Conservation (phyloP, 139 green algal species). For the Gonium pectorale region DNA sequence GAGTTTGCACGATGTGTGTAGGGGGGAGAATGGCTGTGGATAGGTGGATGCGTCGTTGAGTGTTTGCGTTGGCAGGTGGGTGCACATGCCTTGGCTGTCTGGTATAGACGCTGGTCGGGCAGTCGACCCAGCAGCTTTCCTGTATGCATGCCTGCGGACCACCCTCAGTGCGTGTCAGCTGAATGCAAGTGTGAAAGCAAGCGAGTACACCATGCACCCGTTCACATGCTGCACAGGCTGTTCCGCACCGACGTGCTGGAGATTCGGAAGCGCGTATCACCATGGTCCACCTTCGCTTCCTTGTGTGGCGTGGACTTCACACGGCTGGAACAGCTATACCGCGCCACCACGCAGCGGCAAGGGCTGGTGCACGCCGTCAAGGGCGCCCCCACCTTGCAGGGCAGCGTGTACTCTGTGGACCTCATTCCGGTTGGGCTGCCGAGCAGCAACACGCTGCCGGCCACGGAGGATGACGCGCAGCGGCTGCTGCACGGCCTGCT, state of each 20-base stretch:
- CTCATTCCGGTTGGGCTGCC: constrained; percentile 7
- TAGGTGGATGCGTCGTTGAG: too few relatives aligned
- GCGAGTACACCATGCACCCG: background rate
- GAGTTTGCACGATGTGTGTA: background rate
- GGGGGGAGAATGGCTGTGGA: background rate
- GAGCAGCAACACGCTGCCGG: background rate
- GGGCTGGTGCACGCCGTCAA: background rate
- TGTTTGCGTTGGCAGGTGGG: background rate
- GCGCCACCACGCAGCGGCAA: background rate
- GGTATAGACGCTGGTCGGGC: background rate
- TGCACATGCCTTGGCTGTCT: background rate
- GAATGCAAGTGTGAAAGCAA: background rate
- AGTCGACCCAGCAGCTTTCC: constrained; percentile 2
- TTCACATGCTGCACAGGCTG: constrained; percentile 19
- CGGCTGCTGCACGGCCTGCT: constrained; percentile 22
- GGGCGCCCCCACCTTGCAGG: background rate
- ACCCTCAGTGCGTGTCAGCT: background rate
- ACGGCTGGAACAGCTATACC: background rate
- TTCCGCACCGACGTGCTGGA: constrained; percentile 13
- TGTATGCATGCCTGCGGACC: background rate
- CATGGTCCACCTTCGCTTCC: constrained; percentile 11
- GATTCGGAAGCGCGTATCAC: constrained; percentile 10
- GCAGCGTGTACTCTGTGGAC: constrained; percentile 17
- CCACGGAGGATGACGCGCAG: constrained; percentile 7
- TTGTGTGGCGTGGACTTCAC: constrained; percentile 22